Evolutionary conservation across 768 basidiomycete genomes (phyloP).

Genomic region (Mycena filopes): DNA sequence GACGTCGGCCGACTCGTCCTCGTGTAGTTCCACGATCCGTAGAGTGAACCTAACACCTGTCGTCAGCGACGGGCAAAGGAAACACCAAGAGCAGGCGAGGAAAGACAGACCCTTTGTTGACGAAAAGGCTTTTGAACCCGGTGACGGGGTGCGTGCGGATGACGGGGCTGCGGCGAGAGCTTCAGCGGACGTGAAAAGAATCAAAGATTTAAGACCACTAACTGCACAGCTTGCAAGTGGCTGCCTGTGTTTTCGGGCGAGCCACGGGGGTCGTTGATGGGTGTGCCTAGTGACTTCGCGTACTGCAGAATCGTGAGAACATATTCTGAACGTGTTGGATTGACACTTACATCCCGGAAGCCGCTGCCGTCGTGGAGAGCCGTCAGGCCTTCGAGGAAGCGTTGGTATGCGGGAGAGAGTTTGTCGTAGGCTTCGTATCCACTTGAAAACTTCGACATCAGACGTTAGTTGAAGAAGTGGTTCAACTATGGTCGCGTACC

Average conservation of each 20-base stretch:
- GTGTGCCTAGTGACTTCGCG: constrained; percentile 41
- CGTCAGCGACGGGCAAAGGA: neutral
- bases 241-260: constrained; percentile 63
- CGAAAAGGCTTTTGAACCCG: constrained; percentile 66
- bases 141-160: constrained; percentile 70
- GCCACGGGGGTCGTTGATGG: constrained; percentile 57
- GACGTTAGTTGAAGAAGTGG: no score
- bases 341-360: constrained; percentile 48
- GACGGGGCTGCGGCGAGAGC: constrained; percentile 49
- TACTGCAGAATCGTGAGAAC: constrained; percentile 37
- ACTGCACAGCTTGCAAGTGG: constrained; percentile 63
- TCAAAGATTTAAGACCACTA: no score
- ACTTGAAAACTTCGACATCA: no score
- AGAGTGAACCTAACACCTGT: constrained; percentile 60
- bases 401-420: constrained; percentile 63
- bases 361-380: constrained; percentile 62
- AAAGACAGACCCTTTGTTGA: constrained; percentile 57
- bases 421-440: constrained; percentile 74
- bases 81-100: neutral
- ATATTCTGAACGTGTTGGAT: neutral
- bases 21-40: constrained; percentile 62
- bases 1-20: constrained; percentile 63
- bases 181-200: neutral
- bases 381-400: constrained; percentile 67
- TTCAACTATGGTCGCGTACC: constrained; percentile 34